Evolutionary conservation across 805 yeast species (phyloP).

Genomic region (Pichia heedii): DNA sequence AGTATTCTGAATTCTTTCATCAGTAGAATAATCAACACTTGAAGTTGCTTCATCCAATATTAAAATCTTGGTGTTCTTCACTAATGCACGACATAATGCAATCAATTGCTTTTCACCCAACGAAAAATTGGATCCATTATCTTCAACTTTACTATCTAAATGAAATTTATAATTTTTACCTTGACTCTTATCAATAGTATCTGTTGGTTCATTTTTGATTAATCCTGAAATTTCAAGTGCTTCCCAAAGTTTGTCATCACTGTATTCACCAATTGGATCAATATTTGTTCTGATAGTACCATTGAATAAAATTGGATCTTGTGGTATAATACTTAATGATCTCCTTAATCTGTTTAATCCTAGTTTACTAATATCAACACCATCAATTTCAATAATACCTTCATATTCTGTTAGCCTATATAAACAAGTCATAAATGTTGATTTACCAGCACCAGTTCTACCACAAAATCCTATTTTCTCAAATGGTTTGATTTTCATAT

Average conservation of each 20-base stretch:
- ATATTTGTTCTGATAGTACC: conserved; percentile 51
- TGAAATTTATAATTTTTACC: conserved; percentile 44
- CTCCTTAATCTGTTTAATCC: conserved; percentile 50
- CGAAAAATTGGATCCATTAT: conserved; percentile 62
- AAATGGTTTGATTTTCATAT: conserved; percentile 36
- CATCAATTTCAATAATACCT: conserved; percentile 49
- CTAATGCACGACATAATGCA: conserved; percentile 64
- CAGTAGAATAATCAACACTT: conserved; percentile 67
- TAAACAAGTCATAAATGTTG: conserved; percentile 54
- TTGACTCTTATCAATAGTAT: no score
- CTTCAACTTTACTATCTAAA: conserved; percentile 49
- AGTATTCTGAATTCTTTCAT: conserved; percentile 51
- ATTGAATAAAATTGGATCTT: conserved; percentile 58
- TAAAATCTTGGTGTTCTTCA: conserved; percentile 49
- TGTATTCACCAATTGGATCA: conserved; percentile 49
- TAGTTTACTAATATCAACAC: conserved; percentile 41
- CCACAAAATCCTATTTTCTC: conserved; percentile 82
- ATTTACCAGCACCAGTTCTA: conserved; percentile 82
- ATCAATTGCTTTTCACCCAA: conserved; percentile 64
- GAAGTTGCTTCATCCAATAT: conserved; percentile 75
- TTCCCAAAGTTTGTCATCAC: conserved; percentile 49
- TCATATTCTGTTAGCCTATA: conserved; percentile 46
- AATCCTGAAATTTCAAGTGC: conserved; percentile 50
- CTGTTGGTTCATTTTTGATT: no score
- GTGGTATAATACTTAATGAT: conserved; percentile 58